phyloP scores from a whole-genome alignment of 257 asterid genomes.

The Solanum stenotomum region DNA sequence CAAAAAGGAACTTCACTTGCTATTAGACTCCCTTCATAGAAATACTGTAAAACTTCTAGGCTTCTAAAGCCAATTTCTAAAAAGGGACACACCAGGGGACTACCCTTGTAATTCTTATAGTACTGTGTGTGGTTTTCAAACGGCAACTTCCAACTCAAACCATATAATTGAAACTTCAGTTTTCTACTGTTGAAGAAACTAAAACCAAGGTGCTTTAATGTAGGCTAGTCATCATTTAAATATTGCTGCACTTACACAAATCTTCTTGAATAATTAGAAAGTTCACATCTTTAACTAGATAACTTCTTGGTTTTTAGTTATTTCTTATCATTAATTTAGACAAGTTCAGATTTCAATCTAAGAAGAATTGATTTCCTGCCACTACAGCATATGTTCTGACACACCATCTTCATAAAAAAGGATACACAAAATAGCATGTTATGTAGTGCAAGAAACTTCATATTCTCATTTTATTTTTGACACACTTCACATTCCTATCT shows the following conservation, averaged over 20 bases:
- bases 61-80: background rate
- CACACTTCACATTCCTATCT: background rate
- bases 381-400: background rate
- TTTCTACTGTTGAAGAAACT: background rate
- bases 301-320: background rate
- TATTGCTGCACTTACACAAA: background rate
- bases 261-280: background rate
- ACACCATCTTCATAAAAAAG: background rate
- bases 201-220: background rate
- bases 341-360: background rate
- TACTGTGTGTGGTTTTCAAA: background rate
- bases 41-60: background rate
- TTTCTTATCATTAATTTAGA: background rate
- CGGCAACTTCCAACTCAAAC: background rate
- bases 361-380: background rate
- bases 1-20: background rate
- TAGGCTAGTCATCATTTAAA: background rate
- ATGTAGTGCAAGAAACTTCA: background rate
- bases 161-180: background rate
- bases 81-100: background rate
- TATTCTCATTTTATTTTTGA: background rate
- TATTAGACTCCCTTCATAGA: background rate
- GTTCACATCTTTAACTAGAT: background rate
- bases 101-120: background rate
- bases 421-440: background rate